These are phyloP conservation scores for Raffaelea arxii DNA, from an alignment of 2,329 filamentous ascomycete species.

Conservation along the genomic window DNA sequence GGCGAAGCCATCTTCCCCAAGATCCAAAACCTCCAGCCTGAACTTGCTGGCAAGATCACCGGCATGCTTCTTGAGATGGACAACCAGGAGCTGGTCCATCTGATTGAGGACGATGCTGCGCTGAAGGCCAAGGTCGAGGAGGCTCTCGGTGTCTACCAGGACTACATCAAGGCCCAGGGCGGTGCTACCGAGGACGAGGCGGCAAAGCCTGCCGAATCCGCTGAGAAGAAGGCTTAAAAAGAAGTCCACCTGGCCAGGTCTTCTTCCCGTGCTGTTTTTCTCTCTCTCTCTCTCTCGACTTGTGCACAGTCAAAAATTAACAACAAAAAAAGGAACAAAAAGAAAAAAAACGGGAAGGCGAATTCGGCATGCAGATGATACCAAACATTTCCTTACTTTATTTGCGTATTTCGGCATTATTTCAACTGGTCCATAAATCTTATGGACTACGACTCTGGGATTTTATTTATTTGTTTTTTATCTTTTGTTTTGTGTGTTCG, in stretches of 20 bases:
- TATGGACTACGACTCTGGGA: too few species aligned
- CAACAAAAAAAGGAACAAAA: too few species aligned
- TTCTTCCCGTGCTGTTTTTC: too few species aligned
- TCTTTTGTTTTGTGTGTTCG: background rate
- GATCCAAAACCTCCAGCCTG: slow-evolving; percentile 89
- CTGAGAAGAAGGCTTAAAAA: slow-evolving; percentile 26
- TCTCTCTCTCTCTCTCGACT: too few species aligned
- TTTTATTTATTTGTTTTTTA: background rate
- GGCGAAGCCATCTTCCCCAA: slow-evolving; percentile 98
- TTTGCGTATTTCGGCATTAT: slow-evolving; percentile 8
- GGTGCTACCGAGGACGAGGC: slow-evolving; percentile 23
- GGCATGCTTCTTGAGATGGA: slow-evolving; percentile 99
- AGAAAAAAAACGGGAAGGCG: slow-evolving; percentile 6
- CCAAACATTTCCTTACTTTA: slow-evolving; percentile 14
- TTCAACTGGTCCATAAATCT: too few species aligned
- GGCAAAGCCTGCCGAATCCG: slow-evolving; percentile 40
- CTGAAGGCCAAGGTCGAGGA: slow-evolving; percentile 95
- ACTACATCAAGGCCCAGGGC: slow-evolving; percentile 86
- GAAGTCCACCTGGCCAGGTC: too few species aligned
- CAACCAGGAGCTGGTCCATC: slow-evolving; percentile 82
- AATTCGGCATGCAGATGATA: slow-evolving; percentile 14
- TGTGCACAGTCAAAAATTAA: background rate
- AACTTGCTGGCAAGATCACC: slow-evolving; percentile 97
- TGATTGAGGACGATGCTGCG: slow-evolving; percentile 86
- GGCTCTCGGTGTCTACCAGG: slow-evolving; percentile 93